Conservation (phyloP, 345 rosid species). For the Eucalyptus erythrocorys region DNA sequence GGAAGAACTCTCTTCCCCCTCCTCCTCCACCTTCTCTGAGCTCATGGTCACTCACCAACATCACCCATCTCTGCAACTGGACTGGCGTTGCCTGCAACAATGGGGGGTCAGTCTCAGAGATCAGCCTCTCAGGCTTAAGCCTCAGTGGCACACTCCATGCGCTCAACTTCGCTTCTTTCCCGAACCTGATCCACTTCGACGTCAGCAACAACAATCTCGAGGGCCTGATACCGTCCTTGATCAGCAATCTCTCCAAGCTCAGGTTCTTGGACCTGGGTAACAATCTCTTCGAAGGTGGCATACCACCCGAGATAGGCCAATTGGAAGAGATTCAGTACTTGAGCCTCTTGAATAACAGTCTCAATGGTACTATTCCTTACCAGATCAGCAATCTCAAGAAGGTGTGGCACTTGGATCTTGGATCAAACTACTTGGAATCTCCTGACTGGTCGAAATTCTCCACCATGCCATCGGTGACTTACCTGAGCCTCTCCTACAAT, state of each 20-base stretch:
- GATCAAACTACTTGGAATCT: constrained; percentile 33
- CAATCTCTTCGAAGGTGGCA: background rate
- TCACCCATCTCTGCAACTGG: constrained; percentile 59
- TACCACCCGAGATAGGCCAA: background rate
- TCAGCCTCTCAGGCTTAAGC: constrained; percentile 19
- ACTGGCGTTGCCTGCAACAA: constrained; percentile 24
- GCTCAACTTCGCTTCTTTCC: constrained; percentile 35
- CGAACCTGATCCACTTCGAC: constrained; percentile 32
- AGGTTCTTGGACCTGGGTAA: background rate
- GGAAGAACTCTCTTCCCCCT: constrained; percentile 14
- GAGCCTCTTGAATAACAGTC: background rate
- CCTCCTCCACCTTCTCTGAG: constrained; percentile 17
- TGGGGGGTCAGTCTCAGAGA: constrained; percentile 6
- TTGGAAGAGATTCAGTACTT: background rate
- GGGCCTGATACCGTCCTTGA: background rate
- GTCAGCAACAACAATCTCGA: constrained; percentile 35
- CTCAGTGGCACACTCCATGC: constrained; percentile 19
- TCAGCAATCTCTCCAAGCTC: background rate
- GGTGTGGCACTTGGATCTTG: constrained; percentile 41
- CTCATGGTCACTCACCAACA: constrained; percentile 49
- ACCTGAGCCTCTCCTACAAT: no score
- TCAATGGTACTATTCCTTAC: constrained; percentile 25
- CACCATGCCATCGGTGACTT: constrained; percentile 11
- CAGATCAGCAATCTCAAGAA: constrained; percentile 34
- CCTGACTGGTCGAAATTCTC: constrained; percentile 48